Evolutionary conservation across 2,329 filamentous ascomycete species (phyloP).

Genomic region (Penicillium nordicum): DNA sequence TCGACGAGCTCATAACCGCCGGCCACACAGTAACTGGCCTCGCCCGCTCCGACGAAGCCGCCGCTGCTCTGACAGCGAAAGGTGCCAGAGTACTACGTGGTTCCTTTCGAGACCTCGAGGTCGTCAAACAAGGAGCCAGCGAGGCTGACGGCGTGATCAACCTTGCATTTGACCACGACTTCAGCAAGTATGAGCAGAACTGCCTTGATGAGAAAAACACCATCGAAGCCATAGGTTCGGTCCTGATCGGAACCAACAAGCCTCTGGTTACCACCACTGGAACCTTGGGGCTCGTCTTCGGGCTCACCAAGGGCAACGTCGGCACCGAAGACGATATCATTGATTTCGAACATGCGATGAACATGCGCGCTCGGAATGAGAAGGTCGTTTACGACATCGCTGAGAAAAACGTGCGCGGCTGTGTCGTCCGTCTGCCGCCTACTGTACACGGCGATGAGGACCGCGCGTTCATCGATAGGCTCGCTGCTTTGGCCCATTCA

Average conservation of each 20-base stretch:
- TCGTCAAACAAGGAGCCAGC: slow-evolving; percentile 32
- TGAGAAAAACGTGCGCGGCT: slow-evolving; percentile 31
- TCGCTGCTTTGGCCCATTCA: slow-evolving; percentile 27
- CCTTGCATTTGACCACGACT: slow-evolving; percentile 45
- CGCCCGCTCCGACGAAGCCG: slow-evolving; percentile 35
- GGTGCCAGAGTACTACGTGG: slow-evolving; percentile 37
- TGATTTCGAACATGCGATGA: slow-evolving; percentile 13
- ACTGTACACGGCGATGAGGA: slow-evolving; percentile 39
- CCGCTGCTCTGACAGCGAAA: slow-evolving; percentile 26
- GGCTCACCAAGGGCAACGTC: slow-evolving; percentile 22
- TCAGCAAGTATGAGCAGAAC: slow-evolving; percentile 31
- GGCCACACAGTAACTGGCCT: slow-evolving; percentile 45
- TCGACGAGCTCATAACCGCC: slow-evolving; percentile 37
- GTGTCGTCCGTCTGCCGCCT: slow-evolving; percentile 41
- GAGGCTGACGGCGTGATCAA: slow-evolving; percentile 41
- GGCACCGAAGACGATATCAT: slow-evolving; percentile 31
- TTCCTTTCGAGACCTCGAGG: slow-evolving; percentile 34
- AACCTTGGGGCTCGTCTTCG: slow-evolving; percentile 27
- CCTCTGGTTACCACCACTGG: slow-evolving; percentile 41
- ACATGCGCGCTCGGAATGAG: slow-evolving; percentile 25
- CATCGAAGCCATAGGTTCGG: slow-evolving; percentile 36
- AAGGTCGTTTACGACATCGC: slow-evolving; percentile 17
- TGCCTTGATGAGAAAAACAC: slow-evolving; percentile 33
- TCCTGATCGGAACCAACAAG: slow-evolving; percentile 31
- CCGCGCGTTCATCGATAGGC: slow-evolving; percentile 29